A percentile compares a stretch with the other conserved stretches of the same genome.
Conservation (phyloP, 495 filamentous ascomycete species). For the Trichoderma orchidacearum region DNA sequence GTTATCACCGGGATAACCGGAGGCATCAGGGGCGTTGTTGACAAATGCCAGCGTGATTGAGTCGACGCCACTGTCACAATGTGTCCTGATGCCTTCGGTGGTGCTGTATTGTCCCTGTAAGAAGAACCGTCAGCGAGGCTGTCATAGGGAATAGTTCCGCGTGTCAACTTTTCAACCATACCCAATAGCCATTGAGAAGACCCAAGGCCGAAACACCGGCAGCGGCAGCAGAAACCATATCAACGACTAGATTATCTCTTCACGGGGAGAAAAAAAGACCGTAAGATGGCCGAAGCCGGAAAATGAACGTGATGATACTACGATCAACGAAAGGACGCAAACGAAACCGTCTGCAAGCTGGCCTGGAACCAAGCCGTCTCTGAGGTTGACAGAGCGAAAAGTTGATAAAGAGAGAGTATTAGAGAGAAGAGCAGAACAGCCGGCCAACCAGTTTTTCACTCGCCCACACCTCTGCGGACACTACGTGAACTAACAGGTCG, state of each 20-base stretch:
- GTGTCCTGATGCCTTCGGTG: conserved; percentile 14
- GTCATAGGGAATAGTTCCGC: background rate
- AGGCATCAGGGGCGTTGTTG: conserved; percentile 24
- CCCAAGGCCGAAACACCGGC: conserved; percentile 16
- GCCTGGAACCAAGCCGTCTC: conserved; percentile 1
- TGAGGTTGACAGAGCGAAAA: background rate
- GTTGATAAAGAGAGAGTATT: background rate
- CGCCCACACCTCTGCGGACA: background rate
- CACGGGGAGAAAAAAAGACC: conserved; percentile 10
- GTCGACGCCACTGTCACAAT: conserved; percentile 21
- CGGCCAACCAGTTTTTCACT: background rate
- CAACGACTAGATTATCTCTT: conserved; percentile 6
- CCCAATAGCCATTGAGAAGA: conserved; percentile 20
- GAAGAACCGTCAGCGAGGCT: background rate
- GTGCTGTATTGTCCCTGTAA: conserved; percentile 18
- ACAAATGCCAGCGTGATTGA: conserved; percentile 28
- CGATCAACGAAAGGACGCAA: conserved; percentile 33
- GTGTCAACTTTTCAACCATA: background rate
- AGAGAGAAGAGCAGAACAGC: background rate
- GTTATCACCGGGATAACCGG: conserved; percentile 27
- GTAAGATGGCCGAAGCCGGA: conserved; percentile 17
- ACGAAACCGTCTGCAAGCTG: conserved; percentile 22
- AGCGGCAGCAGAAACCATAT: conserved; percentile 5
- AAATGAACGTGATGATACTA: conserved; percentile 16
- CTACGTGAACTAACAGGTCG: background rate